phyloP scores from a whole-genome alignment of 805 yeast species.

The Kuraishia piskuri region DNA sequence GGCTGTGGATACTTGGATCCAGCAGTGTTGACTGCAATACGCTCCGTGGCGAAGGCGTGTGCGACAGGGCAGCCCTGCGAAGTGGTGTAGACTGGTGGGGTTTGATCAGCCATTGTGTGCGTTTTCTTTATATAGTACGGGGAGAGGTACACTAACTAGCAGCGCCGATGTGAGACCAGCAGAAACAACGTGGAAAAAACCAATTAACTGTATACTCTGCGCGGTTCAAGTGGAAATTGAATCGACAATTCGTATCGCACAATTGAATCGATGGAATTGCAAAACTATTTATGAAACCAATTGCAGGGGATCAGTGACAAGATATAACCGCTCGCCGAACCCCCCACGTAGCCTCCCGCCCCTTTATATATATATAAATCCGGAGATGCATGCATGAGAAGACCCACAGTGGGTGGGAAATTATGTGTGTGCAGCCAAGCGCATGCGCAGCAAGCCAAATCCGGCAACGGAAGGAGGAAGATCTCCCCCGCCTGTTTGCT shows the following conservation, averaged over 20 bases:
- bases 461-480: not conserved
- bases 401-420: constrained; percentile 1
- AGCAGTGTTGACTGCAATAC: constrained; percentile 47
- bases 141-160: too few species aligned
- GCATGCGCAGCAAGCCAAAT: not conserved
- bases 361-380: constrained; percentile 2
- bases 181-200: too few species aligned
- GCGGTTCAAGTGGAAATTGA: too few species aligned
- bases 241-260: too few species aligned
- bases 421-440: not conserved
- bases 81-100: constrained; percentile 56
- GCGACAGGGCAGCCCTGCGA: constrained; percentile 72
- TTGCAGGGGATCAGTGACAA: not conserved
- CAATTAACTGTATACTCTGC: too few species aligned
- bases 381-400: not conserved
- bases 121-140: too few species aligned
- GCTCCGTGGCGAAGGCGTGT: constrained; percentile 68
- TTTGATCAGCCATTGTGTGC: not conserved
- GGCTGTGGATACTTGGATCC: constrained; percentile 18
- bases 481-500: not conserved
- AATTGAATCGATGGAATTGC: not conserved
- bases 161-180: too few species aligned
- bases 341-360: constrained; percentile 1
- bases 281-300: constrained; percentile 1
- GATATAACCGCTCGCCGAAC: not conserved